phyloP scores from a whole-genome alignment of 1,139 yeast genomes.

The Ogataea hybrid region DNA sequence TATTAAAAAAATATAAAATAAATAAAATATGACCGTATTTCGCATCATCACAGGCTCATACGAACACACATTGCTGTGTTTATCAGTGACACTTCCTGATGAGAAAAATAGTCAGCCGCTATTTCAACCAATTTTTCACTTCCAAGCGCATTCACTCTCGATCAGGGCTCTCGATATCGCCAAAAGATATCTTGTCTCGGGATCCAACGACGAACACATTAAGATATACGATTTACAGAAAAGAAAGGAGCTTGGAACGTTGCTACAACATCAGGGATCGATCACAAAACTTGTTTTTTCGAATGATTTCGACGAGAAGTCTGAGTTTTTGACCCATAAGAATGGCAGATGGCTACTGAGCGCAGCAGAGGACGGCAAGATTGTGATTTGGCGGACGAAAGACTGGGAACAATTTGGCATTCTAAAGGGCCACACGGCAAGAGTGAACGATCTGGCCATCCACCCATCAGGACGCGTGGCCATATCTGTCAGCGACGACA shows the following conservation, averaged over 20 bases:
- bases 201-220: conserved; percentile 95
- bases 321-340: conserved; percentile 33
- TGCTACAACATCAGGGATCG: conserved; percentile 88
- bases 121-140: conserved; percentile 93
- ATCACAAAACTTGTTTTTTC: conserved; percentile 77
- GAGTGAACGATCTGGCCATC: conserved; percentile 78
- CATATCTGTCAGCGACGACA: conserved; percentile 82
- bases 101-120: conserved; percentile 44
- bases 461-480: conserved; percentile 95
- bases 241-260: conserved; percentile 89
- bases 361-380: conserved; percentile 88
- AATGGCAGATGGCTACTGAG: conserved; percentile 85
- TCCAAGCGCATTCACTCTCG: conserved; percentile 89
- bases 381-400: conserved; percentile 90
- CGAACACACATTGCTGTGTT: conserved; percentile 87
- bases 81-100: conserved; percentile 60
- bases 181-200: conserved; percentile 84
- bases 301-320: conserved; percentile 34
- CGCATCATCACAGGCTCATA: conserved; percentile 92
- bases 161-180: conserved; percentile 83
- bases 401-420: conserved; percentile 96
- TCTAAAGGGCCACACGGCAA: conserved; percentile 77
- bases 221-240: conserved; percentile 91
- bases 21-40: conserved; percentile 34
- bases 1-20: neutral